Percentiles rank a stretch among this genome's conserved stretches.
Evolutionary conservation across 2,329 filamentous ascomycete species (phyloP).

Genomic region (Phyllosticta citriasiana): DNA sequence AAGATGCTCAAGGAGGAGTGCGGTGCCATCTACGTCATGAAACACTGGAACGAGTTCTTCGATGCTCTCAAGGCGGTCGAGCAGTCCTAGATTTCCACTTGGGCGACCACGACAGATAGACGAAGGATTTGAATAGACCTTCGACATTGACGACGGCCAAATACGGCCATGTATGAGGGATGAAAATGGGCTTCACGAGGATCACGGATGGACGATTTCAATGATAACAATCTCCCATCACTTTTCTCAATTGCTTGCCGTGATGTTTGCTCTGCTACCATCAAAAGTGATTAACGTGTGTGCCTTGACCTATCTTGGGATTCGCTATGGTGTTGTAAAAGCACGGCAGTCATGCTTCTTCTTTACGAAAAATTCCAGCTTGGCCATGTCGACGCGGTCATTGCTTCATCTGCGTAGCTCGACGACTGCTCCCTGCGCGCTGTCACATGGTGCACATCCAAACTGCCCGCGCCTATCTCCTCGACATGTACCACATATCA

Average conservation of each 20-base stretch:
- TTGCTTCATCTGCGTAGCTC: too few relatives aligned
- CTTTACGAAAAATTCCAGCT: too few relatives aligned
- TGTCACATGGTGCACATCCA: too few relatives aligned
- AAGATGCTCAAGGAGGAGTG: constrained; percentile 39
- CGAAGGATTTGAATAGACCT: neutral
- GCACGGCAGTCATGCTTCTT: neutral
- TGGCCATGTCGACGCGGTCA: too few relatives aligned
- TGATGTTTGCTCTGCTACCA: neutral
- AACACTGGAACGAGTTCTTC: constrained; percentile 43
- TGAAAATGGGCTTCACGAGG: neutral
- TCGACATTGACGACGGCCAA: neutral
- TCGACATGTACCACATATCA: too few relatives aligned
- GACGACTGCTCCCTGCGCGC: too few relatives aligned
- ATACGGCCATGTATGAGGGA: neutral
- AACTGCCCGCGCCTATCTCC: too few relatives aligned
- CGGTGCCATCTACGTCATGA: constrained; percentile 40
- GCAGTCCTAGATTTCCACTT: constrained; percentile 12
- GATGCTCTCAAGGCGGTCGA: constrained; percentile 40
- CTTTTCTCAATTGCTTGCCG: neutral
- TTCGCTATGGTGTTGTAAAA: neutral
- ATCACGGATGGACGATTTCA: neutral
- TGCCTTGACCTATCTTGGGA: neutral
- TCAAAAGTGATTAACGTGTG: neutral
- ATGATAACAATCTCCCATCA: neutral
- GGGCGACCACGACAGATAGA: neutral